These are phyloP conservation scores for Amanita molliuscula DNA, from an alignment of 768 basidiomycete species.

Conservation along the genomic window DNA sequence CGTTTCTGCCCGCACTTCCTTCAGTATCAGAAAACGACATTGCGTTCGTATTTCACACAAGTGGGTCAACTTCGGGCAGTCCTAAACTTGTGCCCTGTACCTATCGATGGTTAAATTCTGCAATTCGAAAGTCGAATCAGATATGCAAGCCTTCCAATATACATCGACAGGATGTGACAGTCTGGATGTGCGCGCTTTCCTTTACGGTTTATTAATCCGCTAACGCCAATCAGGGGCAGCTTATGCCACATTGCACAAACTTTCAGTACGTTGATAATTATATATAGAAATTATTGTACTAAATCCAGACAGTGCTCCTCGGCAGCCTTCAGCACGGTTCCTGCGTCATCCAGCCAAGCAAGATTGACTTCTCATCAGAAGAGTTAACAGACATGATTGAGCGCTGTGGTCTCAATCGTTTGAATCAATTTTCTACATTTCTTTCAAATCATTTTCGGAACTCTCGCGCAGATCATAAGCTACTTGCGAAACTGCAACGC, in stretches of 20 bases:
- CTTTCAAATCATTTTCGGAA: constrained; percentile 55
- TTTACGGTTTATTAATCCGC: constrained; percentile 13
- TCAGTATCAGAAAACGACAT: constrained; percentile 28
- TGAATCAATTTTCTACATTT: constrained; percentile 69
- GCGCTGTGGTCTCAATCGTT: constrained; percentile 57
- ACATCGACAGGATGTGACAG: constrained; percentile 52
- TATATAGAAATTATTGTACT: constrained; percentile 13
- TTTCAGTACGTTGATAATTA: constrained; percentile 38
- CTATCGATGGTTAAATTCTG: constrained; percentile 55
- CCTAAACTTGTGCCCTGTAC: constrained; percentile 71
- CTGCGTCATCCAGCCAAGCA: constrained; percentile 63
- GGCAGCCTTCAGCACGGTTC: constrained; percentile 64
- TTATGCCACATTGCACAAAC: constrained; percentile 77
- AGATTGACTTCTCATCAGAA: constrained; percentile 52
- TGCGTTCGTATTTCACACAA: constrained; percentile 70
- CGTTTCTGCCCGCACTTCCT: constrained; percentile 34
- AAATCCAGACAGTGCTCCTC: constrained; percentile 45
- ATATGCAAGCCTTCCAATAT: constrained; percentile 37
- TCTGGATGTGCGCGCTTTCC: constrained; percentile 52
- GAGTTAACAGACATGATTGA: constrained; percentile 68
- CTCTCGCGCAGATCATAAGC: constrained; percentile 47
- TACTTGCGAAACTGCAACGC: constrained; percentile 43
- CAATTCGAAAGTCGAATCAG: constrained; percentile 48
- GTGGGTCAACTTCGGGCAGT: constrained; percentile 73
- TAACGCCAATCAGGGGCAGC: constrained; percentile 49